Evolutionary conservation across 441 rosid genomes (phyloP).

Genomic region (Syzygium syzygioides): DNA sequence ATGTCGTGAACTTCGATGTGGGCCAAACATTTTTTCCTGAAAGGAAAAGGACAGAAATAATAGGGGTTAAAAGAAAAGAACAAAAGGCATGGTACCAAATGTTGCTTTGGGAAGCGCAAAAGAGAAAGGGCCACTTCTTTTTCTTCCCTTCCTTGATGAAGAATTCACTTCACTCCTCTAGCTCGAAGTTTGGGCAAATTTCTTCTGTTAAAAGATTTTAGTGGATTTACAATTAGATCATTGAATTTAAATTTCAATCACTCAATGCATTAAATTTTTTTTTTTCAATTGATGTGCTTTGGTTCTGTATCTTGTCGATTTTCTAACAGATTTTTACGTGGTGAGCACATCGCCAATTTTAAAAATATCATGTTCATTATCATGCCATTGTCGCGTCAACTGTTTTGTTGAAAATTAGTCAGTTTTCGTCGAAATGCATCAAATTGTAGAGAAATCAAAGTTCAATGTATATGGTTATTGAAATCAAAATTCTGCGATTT

Average conservation of each 20-base stretch:
- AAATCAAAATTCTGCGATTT: not conserved
- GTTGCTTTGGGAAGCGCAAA: not conserved
- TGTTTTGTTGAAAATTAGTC: not conserved
- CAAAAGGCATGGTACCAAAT: not conserved
- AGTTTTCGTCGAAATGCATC: rapidly evolving
- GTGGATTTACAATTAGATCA: not conserved
- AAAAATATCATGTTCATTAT: not conserved
- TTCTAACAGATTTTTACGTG: not conserved
- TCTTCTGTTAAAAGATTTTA: not conserved
- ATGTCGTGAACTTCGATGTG: not conserved
- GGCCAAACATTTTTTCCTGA: not conserved
- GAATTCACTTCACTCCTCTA: not conserved
- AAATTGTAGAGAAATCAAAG: not conserved
- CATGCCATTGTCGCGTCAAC: rapidly evolving
- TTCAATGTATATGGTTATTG: not conserved
- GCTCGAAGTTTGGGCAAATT: not conserved
- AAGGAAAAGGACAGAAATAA: not conserved
- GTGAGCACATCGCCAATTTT: not conserved
- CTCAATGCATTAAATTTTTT: not conserved
- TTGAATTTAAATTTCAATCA: too few species aligned
- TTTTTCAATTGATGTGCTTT: not conserved
- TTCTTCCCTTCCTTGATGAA: not conserved
- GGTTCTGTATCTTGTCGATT: not conserved
- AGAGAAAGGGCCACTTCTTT: not conserved
- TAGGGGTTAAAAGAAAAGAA: not conserved